Evolutionary conservation across 2,329 filamentous ascomycete species (phyloP).

Genomic region (Fusarium xyrophilum): DNA sequence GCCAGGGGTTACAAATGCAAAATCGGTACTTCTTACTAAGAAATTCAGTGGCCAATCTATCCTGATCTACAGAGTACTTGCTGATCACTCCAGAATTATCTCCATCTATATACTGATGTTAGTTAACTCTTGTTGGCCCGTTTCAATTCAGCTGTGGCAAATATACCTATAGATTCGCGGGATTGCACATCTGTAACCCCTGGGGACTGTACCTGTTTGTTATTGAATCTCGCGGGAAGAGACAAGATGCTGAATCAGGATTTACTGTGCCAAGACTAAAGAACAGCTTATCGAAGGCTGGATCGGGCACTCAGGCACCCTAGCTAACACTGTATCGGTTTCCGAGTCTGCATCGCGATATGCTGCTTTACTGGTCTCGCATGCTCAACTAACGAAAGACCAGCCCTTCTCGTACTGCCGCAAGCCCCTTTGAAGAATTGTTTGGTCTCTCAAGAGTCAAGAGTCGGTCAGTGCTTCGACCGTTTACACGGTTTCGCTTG

Average conservation of each 20-base stretch:
- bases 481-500: slow-evolving; percentile 12
- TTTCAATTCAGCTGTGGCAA: too few relatives aligned
- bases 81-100: too few relatives aligned
- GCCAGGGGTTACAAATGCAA: too few relatives aligned
- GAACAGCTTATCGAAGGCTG: slow-evolving; percentile 20
- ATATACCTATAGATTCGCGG: too few relatives aligned
- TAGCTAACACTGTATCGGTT: background rate
- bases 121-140: too few relatives aligned
- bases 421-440: background rate
- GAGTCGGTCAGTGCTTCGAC: background rate
- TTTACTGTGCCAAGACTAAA: background rate
- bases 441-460: background rate
- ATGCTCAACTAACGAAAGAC: background rate
- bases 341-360: background rate
- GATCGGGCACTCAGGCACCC: background rate
- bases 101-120: too few relatives aligned
- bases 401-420: slow-evolving; percentile 1
- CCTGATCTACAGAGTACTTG: too few relatives aligned
- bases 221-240: background rate
- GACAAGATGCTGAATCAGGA: background rate
- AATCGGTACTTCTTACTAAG: too few relatives aligned
- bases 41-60: too few relatives aligned
- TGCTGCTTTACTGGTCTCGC: background rate
- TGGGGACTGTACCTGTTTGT: background rate
- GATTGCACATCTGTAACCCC: too few relatives aligned